Conservation (phyloP, 805 yeast species). For the Candida railenensis region DNA sequence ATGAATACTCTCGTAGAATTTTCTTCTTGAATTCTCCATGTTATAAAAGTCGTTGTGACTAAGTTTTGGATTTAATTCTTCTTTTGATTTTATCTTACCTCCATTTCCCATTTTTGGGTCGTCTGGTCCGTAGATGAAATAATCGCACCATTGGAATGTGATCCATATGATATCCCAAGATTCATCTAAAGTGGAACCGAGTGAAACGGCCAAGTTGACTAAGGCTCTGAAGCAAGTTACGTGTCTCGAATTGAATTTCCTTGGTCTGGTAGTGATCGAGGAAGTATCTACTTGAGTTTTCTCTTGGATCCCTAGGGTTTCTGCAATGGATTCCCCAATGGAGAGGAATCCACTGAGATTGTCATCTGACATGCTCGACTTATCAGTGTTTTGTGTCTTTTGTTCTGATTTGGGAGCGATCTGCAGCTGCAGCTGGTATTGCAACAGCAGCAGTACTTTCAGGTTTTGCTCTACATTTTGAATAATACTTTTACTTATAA, state of each 20-base stretch:
- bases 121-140: slow-evolving; percentile 59
- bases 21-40: slow-evolving; percentile 56
- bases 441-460: background rate
- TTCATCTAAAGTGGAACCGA: slow-evolving; percentile 69
- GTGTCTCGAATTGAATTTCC: slow-evolving; percentile 60
- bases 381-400: background rate
- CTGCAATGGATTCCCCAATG: slow-evolving; percentile 52
- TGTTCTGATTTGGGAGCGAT: background rate
- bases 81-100: slow-evolving; percentile 28
- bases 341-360: slow-evolving; percentile 22
- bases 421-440: background rate
- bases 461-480: slow-evolving; percentile 8
- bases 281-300: background rate
- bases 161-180: slow-evolving; percentile 65
- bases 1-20: slow-evolving; percentile 60
- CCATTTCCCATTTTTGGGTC: slow-evolving; percentile 17
- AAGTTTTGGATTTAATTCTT: slow-evolving; percentile 29
- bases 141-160: slow-evolving; percentile 78
- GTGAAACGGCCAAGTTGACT: slow-evolving; percentile 69
- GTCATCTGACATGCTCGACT: background rate
- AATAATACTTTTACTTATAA: slow-evolving; percentile 19
- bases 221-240: slow-evolving; percentile 77
- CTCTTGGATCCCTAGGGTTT: slow-evolving; percentile 30
- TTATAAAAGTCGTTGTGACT: slow-evolving; percentile 46
- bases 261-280: slow-evolving; percentile 27